Conservation (phyloP, 2,329 filamentous ascomycete genomes). For the Tolypocladium tundrense region DNA sequence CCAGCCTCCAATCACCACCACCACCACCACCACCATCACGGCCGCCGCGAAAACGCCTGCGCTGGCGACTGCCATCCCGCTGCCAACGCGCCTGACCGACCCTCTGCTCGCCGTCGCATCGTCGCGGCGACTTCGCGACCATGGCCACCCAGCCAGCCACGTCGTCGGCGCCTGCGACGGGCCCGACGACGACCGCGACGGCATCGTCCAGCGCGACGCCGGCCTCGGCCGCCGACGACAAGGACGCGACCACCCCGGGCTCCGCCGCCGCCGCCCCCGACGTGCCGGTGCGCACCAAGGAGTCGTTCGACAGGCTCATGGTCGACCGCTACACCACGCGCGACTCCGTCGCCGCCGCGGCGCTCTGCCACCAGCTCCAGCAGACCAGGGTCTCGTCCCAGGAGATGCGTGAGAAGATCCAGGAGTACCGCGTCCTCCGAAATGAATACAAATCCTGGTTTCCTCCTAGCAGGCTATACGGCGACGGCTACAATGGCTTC, state of each 20-base stretch:
- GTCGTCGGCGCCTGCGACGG: conserved; percentile 20
- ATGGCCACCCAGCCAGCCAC: conserved; percentile 36
- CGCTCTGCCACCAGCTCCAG: conserved; percentile 39
- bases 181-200: conserved; percentile 19
- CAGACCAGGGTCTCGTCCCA: conserved; percentile 47
- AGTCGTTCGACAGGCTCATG: conserved; percentile 41
- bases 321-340: conserved; percentile 44
- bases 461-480: conserved; percentile 49
- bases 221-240: conserved; percentile 15
- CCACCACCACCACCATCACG: conserved; percentile 1
- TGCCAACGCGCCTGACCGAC: neutral
- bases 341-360: conserved; percentile 44
- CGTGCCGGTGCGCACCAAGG: conserved; percentile 41
- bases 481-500: conserved; percentile 75
- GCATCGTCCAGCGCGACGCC: conserved; percentile 16
- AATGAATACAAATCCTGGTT: conserved; percentile 45
- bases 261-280: conserved; percentile 12
- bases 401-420: conserved; percentile 55
- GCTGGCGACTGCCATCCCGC: neutral
- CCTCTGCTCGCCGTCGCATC: conserved; percentile 15
- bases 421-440: conserved; percentile 57
- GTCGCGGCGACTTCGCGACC: conserved; percentile 26
- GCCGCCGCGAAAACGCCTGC: conserved; percentile 3
- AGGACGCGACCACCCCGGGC: conserved; percentile 11
- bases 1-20: conserved; percentile 6